Evolutionary conservation across 1,139 yeast genomes (phyloP).

Genomic region (Scheffersomyces segobiensis): DNA sequence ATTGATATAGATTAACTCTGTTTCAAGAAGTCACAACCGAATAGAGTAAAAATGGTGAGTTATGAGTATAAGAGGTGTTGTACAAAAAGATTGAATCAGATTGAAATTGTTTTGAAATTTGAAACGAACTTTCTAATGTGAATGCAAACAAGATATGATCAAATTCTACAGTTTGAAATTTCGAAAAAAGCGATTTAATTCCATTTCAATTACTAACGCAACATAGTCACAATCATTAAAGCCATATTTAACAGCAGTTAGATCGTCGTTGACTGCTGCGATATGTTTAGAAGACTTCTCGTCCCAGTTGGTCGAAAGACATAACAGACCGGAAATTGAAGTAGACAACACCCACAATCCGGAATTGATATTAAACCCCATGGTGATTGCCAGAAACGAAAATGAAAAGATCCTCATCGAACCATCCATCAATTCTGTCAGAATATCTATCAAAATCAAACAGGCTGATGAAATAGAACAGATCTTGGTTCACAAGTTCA

Average conservation of each 20-base stretch:
- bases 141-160: background rate
- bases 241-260: constrained; percentile 92
- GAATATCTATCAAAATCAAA: constrained; percentile 88
- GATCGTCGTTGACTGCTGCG: constrained; percentile 94
- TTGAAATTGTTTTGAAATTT: background rate
- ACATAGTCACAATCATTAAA: constrained; percentile 84
- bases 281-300: constrained; percentile 91
- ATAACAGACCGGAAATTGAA: constrained; percentile 95
- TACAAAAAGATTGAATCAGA: background rate
- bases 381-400: constrained; percentile 90
- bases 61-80: background rate
- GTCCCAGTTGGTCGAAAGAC: constrained; percentile 94
- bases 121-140: background rate
- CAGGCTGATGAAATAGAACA: constrained; percentile 98
- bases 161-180: background rate
- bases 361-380: constrained; percentile 84
- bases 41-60: background rate
- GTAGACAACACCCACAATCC: constrained; percentile 62
- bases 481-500: constrained; percentile 89
- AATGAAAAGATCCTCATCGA: constrained; percentile 91
- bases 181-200: background rate
- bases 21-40: background rate
- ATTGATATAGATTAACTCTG: background rate
- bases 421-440: constrained; percentile 86
- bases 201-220: background rate